phyloP scores from a whole-genome alignment of 2,329 filamentous ascomycete genomes.

The Fusarium falciforme region DNA sequence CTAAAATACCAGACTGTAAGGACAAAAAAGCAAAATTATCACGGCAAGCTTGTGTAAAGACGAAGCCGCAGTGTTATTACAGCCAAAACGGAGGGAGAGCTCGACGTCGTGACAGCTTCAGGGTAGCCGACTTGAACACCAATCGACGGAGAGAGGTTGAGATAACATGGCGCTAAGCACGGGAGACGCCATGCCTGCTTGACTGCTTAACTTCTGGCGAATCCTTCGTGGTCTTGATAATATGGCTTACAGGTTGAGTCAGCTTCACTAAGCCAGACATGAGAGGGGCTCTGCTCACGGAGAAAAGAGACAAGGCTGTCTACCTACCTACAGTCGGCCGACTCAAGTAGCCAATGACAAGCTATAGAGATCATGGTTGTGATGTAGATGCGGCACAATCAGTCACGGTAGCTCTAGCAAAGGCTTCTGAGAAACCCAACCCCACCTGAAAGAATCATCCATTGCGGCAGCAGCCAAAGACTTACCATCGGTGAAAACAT shows the following conservation, averaged over 20 bases:
- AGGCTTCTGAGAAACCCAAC: neutral
- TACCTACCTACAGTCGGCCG: neutral
- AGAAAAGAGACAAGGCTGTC: neutral
- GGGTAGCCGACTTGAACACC: neutral
- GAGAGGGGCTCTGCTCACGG: neutral
- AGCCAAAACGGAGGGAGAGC: neutral
- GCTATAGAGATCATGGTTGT: neutral
- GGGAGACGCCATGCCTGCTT: neutral
- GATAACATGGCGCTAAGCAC: neutral
- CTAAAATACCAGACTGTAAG: too few species aligned
- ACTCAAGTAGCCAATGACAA: neutral
- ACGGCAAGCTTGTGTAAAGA: neutral
- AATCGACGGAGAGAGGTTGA: neutral
- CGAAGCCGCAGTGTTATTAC: neutral
- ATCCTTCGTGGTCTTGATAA: slow-evolving; percentile 18
- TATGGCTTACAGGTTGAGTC: slow-evolving; percentile 7
- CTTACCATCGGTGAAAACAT: neutral
- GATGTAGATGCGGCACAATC: neutral
- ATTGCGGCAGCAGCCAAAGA: neutral
- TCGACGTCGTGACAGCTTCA: neutral
- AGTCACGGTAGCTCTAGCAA: neutral
- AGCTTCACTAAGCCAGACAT: slow-evolving; percentile 27
- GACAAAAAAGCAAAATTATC: too few species aligned
- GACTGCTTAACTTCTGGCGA: neutral
- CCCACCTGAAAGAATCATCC: neutral